Percentiles rank a stretch among this genome's conserved stretches.
Evolutionary conservation across 352 stramenopile species (phyloP).

Genomic region (Chrysophaeum taylorii): DNA sequence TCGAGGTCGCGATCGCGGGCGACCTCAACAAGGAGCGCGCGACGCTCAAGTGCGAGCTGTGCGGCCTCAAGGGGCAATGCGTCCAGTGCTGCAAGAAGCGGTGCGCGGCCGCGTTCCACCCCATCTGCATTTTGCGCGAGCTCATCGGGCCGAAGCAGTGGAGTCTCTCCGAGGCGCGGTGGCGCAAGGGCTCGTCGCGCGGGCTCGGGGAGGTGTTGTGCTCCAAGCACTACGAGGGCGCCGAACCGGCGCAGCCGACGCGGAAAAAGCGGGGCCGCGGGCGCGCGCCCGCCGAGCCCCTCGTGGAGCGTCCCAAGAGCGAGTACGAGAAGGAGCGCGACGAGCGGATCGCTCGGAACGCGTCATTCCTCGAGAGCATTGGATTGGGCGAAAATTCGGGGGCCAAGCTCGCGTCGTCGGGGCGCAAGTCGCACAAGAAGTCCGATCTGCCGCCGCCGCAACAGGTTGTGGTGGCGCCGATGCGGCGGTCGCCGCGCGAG

Average conservation of each 20-base stretch:
- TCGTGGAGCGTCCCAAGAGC: neutral
- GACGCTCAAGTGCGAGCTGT: neutral
- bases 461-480: neutral
- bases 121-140: neutral
- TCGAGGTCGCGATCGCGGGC: neutral
- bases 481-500: neutral
- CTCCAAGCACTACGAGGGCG: neutral
- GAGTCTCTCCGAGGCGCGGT: neutral
- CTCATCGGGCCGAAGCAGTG: neutral
- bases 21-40: neutral
- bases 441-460: neutral
- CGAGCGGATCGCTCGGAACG: conserved; percentile 1
- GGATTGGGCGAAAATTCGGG: neutral
- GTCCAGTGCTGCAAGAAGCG: neutral
- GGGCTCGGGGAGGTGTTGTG: neutral
- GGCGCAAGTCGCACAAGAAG: neutral
- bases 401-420: neutral
- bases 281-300: neutral
- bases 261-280: neutral
- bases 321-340: conserved; percentile 8
- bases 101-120: conserved; percentile 2
- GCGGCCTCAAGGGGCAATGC: neutral
- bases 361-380: neutral
- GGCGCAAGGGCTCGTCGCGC: neutral
- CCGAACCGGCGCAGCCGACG: too few relatives aligned